Evolutionary conservation across 2,329 filamentous ascomycete species (phyloP).

Genomic region (Graphilbum ipis-grandicollis): DNA sequence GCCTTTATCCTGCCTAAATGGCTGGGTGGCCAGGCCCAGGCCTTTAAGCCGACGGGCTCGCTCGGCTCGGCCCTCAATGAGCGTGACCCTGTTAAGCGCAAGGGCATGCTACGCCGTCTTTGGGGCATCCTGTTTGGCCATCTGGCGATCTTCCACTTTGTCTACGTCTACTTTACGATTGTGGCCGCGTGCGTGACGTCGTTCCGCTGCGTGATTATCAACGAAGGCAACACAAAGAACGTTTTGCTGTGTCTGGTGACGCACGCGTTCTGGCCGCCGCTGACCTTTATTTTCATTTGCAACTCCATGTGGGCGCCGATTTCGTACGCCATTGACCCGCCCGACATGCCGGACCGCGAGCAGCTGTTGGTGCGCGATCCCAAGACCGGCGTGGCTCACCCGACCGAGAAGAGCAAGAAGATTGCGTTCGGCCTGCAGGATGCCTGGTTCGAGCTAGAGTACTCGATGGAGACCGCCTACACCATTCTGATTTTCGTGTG

Average conservation of each 20-base stretch:
- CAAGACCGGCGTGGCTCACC: slow-evolving; percentile 33
- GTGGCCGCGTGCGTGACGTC: slow-evolving; percentile 32
- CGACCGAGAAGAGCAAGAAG: slow-evolving; percentile 22
- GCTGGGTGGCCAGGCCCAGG: slow-evolving; percentile 39
- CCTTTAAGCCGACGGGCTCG: slow-evolving; percentile 43
- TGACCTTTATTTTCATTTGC: slow-evolving; percentile 37
- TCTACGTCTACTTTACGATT: slow-evolving; percentile 14
- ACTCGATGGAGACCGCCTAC: slow-evolving; percentile 30
- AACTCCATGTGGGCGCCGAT: slow-evolving; percentile 40
- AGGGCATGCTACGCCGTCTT: slow-evolving; percentile 34
- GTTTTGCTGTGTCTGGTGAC: slow-evolving; percentile 36
- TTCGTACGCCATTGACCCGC: slow-evolving; percentile 42
- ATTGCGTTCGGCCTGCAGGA: slow-evolving; percentile 33
- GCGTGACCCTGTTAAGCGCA: slow-evolving; percentile 31
- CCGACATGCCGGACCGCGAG: slow-evolving; percentile 38
- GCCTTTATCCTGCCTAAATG: slow-evolving; percentile 41
- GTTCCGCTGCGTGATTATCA: slow-evolving; percentile 19
- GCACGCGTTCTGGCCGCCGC: slow-evolving; percentile 43
- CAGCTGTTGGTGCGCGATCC: slow-evolving; percentile 36
- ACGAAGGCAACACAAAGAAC: slow-evolving; percentile 32
- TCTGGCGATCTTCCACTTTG: slow-evolving; percentile 26
- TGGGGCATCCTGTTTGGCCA: slow-evolving; percentile 37
- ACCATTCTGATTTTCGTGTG: slow-evolving; percentile 31
- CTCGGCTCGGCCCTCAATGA: slow-evolving; percentile 38
- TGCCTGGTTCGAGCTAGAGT: slow-evolving; percentile 38